Evolutionary conservation across 768 basidiomycete genomes (phyloP), one percentile per base, ranked within the genome.

Genomic region (Flagelloscypha sp.): DNA sequence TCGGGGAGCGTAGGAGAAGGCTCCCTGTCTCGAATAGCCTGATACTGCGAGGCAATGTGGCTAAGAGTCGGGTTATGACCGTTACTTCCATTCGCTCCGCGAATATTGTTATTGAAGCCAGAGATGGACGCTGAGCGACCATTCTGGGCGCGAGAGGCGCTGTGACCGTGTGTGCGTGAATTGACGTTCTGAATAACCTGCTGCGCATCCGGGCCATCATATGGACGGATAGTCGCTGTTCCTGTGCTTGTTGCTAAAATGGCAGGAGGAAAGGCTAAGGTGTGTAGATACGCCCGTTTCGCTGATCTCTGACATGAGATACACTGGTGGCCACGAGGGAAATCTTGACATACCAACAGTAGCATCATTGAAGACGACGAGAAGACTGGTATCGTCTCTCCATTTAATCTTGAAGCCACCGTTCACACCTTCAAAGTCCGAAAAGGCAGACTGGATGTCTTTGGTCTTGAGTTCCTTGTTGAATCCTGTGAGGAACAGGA

Each of bases 351-450:
- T 53, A 97, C 95, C 94, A 28, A 84, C 70, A 31, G 72, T 66
- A 37, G 95, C 78, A 61, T 98, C 95, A 44, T 76, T 74, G 55
- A 99, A 99, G 37, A 99, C 95, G 47, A 95, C 84, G 48, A 93
- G 65, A 25, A 94, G 84, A 53, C 86, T 93, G 24, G 88, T 90
- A 60, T 99, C 95, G 59, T 99, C 93, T 49, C 78, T 74, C 95
- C 95, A 99, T 58, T 99, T 99, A 56, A 99, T 93, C 72, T 93
- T 90, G 68, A 94, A 95, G 16, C 95, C 95, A 19, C 94, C 95
- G 38, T 68, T 76, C 35, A 79, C 65, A 41, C 63, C 70, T 50
- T 95, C 90, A 74, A 84, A 98, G 29, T 92, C 89, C 33, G 79
- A 67, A 58, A 98, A 95, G 29, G 89, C 84, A 27, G 70, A 54